Conservation (phyloP, 2,329 filamentous ascomycete genomes). For the Fusarium sororula region DNA sequence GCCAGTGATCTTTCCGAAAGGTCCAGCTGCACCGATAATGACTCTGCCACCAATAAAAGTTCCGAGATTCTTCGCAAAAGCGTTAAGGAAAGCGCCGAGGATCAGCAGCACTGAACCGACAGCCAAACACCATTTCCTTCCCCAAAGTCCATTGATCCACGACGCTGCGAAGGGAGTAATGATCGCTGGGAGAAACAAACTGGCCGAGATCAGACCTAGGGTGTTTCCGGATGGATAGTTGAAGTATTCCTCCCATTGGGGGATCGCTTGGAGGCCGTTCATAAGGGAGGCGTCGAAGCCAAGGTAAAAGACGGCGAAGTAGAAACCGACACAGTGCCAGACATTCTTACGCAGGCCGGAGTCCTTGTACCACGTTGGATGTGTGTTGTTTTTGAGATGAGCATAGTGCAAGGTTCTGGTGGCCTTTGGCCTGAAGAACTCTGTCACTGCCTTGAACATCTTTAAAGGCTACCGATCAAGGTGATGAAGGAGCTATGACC, state of each 20-base stretch:
- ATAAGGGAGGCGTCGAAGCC: slow-evolving; percentile 11
- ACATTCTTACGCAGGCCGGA: slow-evolving; percentile 17
- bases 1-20: slow-evolving; percentile 19
- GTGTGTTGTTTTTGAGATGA: slow-evolving; percentile 26
- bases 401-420: slow-evolving; percentile 17
- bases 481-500: background rate
- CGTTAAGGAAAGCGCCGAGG: slow-evolving; percentile 19
- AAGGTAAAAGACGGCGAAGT: slow-evolving; percentile 28
- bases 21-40: slow-evolving; percentile 17
- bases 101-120: slow-evolving; percentile 13
- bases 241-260: slow-evolving; percentile 29
- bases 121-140: slow-evolving; percentile 23
- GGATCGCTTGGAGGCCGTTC: slow-evolving; percentile 22
- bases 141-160: slow-evolving; percentile 20
- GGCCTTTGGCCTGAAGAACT: slow-evolving; percentile 24
- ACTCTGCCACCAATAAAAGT: slow-evolving; percentile 21
- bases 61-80: slow-evolving; percentile 13
- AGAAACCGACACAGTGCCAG: slow-evolving; percentile 29
- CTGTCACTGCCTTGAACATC: slow-evolving; percentile 6
- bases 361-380: slow-evolving; percentile 27
- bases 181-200: slow-evolving; percentile 28
- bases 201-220: slow-evolving; percentile 20
- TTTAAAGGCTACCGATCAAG: background rate
- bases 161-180: slow-evolving; percentile 23
- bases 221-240: slow-evolving; percentile 16